Conservation (phyloP, 208 protist species). For the Trypanosoma platydactyli region DNA sequence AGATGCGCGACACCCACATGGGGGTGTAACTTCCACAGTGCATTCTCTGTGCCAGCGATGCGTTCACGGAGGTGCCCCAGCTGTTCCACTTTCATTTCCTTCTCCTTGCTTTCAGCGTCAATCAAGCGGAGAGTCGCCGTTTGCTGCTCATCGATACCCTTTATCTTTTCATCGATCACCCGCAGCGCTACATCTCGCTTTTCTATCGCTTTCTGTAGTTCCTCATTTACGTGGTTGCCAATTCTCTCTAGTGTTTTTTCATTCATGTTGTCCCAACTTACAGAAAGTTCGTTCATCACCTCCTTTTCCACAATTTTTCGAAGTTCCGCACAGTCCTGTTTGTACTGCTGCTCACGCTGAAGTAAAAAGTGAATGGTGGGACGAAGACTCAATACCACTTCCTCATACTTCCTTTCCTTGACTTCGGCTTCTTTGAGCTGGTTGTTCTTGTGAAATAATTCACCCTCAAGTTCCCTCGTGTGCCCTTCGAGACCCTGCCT, state of each 20-base stretch:
- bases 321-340: slow-evolving; percentile 37
- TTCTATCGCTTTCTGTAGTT: slow-evolving; percentile 19
- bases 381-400: slow-evolving; percentile 37
- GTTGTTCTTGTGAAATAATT: slow-evolving; percentile 28
- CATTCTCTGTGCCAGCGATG: slow-evolving; percentile 7
- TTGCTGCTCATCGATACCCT: slow-evolving; percentile 33
- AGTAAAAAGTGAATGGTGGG: slow-evolving; percentile 50
- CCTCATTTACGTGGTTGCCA: slow-evolving; percentile 27
- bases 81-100: slow-evolving; percentile 54
- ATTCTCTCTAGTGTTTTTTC: slow-evolving; percentile 40
- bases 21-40: slow-evolving; percentile 17
- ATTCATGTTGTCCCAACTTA: slow-evolving; percentile 48
- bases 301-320: slow-evolving; percentile 25
- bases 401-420: slow-evolving; percentile 32
- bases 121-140: slow-evolving; percentile 34
- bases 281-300: slow-evolving; percentile 33
- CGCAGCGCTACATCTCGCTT: slow-evolving; percentile 10
- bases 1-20: slow-evolving; percentile 22
- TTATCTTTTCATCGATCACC: slow-evolving; percentile 18
- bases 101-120: slow-evolving; percentile 59
- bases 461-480: slow-evolving; percentile 36
- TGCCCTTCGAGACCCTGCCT: slow-evolving; percentile 36
- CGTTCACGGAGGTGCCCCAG: slow-evolving; percentile 18
- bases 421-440: slow-evolving; percentile 34
- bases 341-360: slow-evolving; percentile 51